Evolutionary conservation across 352 stramenopile genomes (phyloP), one percentile per base, ranked within the genome.

Genomic region (Saprolegnia parasitica): DNA sequence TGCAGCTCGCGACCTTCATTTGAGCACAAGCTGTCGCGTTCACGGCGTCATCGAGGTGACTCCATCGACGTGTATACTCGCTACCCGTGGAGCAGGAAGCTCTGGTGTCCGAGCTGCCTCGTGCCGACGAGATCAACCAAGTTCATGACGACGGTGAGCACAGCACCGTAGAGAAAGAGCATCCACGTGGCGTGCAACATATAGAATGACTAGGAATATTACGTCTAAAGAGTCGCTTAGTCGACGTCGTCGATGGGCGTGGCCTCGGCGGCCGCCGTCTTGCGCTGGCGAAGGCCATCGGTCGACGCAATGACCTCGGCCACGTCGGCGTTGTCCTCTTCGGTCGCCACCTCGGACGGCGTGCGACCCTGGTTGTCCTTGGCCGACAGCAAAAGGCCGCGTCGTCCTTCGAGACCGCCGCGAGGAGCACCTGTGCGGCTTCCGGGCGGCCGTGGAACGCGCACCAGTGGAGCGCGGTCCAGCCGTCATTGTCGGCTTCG

Each of bases 401-500:
- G 66, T 86, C 80, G 21, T 70, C 58, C 18, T 52, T 63, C 35
- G 77, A 78, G 39, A 78, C 75, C 40, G 40, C 73, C 23, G 78
- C 77, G 1, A 93, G 72, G 46, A 93, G 76, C 26, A 79, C 72
- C 49, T 88, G 77, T 5, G 86, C 83, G 32, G 83, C 79, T 65
- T 93, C 84, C 3, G 83, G 83, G 63, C 82, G 80, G 67, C 79
- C 86, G 66, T 93, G 83, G 78, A 91, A 93, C 24, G 84, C 86
- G 73, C 80, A 86, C 86, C 86, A 93, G 76, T 93, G 86, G 75
- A 93, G 67, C 64, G 84, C 86, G 8, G 82, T 91, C 86, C 86
- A 93, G 37, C 86, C 86, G 46, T 93, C 86, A 49, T 81, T 83
- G 65, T 93, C 86, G 55, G 82, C 80, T 9, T 77, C 81, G n/a